Evolutionary conservation across 225 moss, liverwort and hornwort species (phyloP), one percentile per base, ranked within the genome.

Genomic region (Polytrichum formosum): DNA sequence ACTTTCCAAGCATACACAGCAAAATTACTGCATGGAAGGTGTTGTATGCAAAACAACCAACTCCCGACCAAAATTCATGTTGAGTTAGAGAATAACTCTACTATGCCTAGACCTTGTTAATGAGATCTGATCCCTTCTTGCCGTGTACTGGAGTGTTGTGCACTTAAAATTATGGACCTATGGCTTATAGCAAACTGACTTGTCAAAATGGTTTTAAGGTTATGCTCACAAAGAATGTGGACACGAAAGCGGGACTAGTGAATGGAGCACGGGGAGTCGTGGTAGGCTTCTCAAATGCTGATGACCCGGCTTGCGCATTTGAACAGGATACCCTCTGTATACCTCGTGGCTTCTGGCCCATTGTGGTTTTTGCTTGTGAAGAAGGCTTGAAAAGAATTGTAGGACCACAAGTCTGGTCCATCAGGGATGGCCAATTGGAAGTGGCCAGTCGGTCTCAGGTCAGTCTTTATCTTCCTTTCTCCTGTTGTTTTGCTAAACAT

Each of bases 251-350:
- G 53, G 96, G 96, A 31, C 93, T 96, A 58, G 96, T 96, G 60
- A 96, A 96, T 68, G 96, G 96, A 74, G 85, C 96, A 62, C 88
- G 93, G 66, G 96, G 96, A 54, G 96, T 92, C 4, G 90, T 96
- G 65, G 89, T 93, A 56, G 85, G 91, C 33, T 96, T 96, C 74
- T 85, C 84, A 28, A 53, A 79, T 61, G 80, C 90, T 53, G 87
- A 88, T 73, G 90, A 93, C 55, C 63, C 73, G 63, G 16, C 86
- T 78, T 37, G 54, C 77, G 61, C 20, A 82, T 29, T 75, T 73
- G 25, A 22, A 74, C 61, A 88, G 89, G 56, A 89, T 77, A 70
- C 84, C 91, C 46, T 66, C 37, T 73, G 82, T 87, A 56, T 71
- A 75, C 77, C 82, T 27, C 70, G 29, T 28, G 84, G 84, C n/a